Evolutionary conservation across 2,329 filamentous ascomycete species (phyloP).

Genomic region (Dothiorella sarmentorum): DNA sequence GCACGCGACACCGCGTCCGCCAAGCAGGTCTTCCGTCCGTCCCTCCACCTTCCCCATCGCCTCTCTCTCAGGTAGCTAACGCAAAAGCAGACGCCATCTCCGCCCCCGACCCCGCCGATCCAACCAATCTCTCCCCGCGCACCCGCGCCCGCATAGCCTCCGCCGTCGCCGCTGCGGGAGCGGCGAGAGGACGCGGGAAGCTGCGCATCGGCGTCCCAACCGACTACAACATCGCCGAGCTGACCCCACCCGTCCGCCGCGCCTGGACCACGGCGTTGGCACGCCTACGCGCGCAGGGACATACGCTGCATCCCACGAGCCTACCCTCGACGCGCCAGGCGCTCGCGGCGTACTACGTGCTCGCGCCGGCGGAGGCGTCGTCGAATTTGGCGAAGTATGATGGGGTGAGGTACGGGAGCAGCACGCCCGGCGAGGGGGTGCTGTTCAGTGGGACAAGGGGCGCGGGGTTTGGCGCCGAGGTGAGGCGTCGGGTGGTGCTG

Average conservation of each 20-base stretch:
- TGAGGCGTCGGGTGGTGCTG: slow-evolving; percentile 79
- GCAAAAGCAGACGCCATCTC: slow-evolving; percentile 47
- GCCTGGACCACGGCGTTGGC: slow-evolving; percentile 66
- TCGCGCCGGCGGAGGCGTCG: slow-evolving; percentile 90
- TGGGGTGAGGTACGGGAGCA: slow-evolving; percentile 82
- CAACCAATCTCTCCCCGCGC: slow-evolving; percentile 62
- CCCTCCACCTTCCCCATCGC: neutral
- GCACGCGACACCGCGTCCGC: slow-evolving; percentile 53
- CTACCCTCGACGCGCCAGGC: slow-evolving; percentile 82
- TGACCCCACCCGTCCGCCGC: slow-evolving; percentile 64
- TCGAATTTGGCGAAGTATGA: slow-evolving; percentile 98
- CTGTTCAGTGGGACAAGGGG: slow-evolving; percentile 72
- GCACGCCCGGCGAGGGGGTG: slow-evolving; percentile 49
- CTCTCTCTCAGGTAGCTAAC: neutral
- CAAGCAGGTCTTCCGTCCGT: slow-evolving; percentile 36
- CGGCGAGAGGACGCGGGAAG: no score
- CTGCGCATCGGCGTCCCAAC: slow-evolving; percentile 57
- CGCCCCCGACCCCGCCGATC: slow-evolving; percentile 66
- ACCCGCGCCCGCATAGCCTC: slow-evolving; percentile 50
- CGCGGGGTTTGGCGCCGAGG: slow-evolving; percentile 75
- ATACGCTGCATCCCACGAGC: slow-evolving; percentile 70
- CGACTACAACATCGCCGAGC: slow-evolving; percentile 86
- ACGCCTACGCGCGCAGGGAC: slow-evolving; percentile 61
- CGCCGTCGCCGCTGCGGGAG: neutral
- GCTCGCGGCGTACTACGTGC: slow-evolving; percentile 89